Base-by-base conservation (phyloP, 164 flowering plant species). In the Macadamia integrifolia region DNA sequence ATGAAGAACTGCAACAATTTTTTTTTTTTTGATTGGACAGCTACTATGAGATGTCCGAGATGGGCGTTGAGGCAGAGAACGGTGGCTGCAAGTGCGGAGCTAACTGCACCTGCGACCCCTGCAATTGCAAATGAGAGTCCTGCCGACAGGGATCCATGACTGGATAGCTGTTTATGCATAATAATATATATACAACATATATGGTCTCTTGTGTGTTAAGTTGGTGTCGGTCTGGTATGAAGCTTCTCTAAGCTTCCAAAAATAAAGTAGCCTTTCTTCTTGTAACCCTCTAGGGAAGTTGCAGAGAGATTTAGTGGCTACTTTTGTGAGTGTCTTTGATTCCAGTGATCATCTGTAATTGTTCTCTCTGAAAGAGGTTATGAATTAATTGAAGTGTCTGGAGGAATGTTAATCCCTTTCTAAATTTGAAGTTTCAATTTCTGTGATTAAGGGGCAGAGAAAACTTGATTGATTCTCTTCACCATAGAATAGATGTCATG, bases 51-150 rank as follows among this genome's bases (percentile, higher is more conserved):
- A 84, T 72, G 10, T 66, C 79, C 6, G 80, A 83, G 80, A 77
- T 77, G 85, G 78, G 73, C 0, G 78, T 50, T 1, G 82, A 42
- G 17, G 80, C 81, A 0, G 86, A 74, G 79, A 70, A 78, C 42
- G 76, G 62, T 12, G 69, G 69, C 18, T 86, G 89, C 89, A 79
- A 79, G 74, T 86, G 90, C 64, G 85, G 83, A 68, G 18, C 66
- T 23, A 73, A 74, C 75, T 84, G 90, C 83, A 71, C 58, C 58
- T 86, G 89, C 70, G 61, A 82, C 43, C 83, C 87, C 5, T 85
- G 89, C 80, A 83, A 13, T 15, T 83, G 89, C 68, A 83, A 83
- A 60, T 83, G 81, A 79, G 58, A 52, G 60, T 48, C 40, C 1
- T 1, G 1, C 40, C 40, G 40, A 35, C 3, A 35, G 4, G 40